These are phyloP conservation scores for Cordia subcordata DNA, from an alignment of 257 asterid genomes.

Conservation along the genomic window DNA sequence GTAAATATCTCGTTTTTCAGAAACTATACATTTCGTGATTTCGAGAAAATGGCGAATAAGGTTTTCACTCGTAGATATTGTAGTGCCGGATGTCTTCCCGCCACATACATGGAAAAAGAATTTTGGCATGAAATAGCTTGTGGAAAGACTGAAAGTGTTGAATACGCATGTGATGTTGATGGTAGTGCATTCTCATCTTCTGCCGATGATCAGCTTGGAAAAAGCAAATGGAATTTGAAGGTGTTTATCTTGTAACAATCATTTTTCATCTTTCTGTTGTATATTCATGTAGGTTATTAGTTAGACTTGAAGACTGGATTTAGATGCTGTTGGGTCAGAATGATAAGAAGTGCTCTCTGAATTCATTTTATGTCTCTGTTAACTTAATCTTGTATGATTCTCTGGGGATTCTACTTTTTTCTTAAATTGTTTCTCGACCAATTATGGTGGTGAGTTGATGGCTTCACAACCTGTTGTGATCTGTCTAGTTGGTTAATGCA, in stretches of 20 bases:
- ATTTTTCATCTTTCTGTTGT: constrained; percentile 3
- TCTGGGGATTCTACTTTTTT: too few relatives aligned
- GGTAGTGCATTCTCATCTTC: constrained; percentile 98
- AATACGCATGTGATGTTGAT: constrained; percentile 99
- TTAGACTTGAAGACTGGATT: neutral
- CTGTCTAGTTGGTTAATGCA: too few relatives aligned
- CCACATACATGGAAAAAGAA: constrained; percentile 83
- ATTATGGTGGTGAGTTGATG: too few relatives aligned
- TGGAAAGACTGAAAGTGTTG: constrained; percentile 97
- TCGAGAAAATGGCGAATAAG: constrained; percentile 99
- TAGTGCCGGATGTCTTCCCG: constrained; percentile 92
- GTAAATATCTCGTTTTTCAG: constrained; percentile 45
- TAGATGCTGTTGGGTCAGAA: too few relatives aligned
- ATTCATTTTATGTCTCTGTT: too few relatives aligned
- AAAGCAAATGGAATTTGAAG: constrained; percentile 98
- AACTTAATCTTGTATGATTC: too few relatives aligned
- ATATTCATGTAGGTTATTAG: constrained; percentile 2
- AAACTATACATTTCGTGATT: constrained; percentile 89
- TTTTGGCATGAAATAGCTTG: constrained; percentile 97
- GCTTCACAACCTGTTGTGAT: too few relatives aligned
- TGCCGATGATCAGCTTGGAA: constrained; percentile 77
- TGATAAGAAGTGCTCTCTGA: too few relatives aligned
- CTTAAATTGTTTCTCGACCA: too few relatives aligned
- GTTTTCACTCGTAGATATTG: constrained; percentile 81
- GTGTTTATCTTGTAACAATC: constrained; percentile 32